Conservation (phyloP, 73 alveolate species). For the Halteria grandinella region DNA sequence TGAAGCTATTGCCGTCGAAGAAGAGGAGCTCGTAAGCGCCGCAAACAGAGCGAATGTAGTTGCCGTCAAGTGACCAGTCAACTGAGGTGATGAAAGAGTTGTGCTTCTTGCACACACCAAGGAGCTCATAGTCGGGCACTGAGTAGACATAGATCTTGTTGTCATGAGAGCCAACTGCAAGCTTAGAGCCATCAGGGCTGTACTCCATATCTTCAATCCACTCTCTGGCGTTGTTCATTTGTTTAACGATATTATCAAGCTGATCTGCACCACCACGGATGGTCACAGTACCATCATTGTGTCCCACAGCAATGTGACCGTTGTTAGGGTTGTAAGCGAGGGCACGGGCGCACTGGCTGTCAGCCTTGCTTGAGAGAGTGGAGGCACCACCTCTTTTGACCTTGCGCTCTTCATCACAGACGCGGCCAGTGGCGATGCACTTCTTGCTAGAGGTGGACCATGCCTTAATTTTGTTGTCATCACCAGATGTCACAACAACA, state of each 20-base stretch:
- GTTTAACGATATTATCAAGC: slow-evolving; percentile 57
- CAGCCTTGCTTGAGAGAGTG: slow-evolving; percentile 68
- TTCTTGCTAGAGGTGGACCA: slow-evolving; percentile 64
- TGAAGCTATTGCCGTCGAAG: slow-evolving; percentile 80
- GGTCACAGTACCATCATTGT: slow-evolving; percentile 86
- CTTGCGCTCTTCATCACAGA: slow-evolving; percentile 59
- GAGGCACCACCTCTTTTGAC: slow-evolving; percentile 72
- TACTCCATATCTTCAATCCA: slow-evolving; percentile 85
- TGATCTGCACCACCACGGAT: slow-evolving; percentile 52
- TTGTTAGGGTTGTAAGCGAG: slow-evolving; percentile 71
- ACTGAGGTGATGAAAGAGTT: slow-evolving; percentile 84
- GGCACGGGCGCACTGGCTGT: slow-evolving; percentile 82
- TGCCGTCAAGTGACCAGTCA: slow-evolving; percentile 92
- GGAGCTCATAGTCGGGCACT: slow-evolving; percentile 63
- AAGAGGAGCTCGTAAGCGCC: slow-evolving; percentile 95
- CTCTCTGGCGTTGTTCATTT: slow-evolving; percentile 73
- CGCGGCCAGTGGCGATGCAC: slow-evolving; percentile 58
- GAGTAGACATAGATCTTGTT: slow-evolving; percentile 92
- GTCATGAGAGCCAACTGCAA: slow-evolving; percentile 97
- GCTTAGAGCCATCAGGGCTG: slow-evolving; percentile 88
- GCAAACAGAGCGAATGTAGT: slow-evolving; percentile 84
- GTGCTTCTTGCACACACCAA: slow-evolving; percentile 83
- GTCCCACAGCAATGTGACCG: slow-evolving; percentile 88
- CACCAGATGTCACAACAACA: slow-evolving; percentile 89
- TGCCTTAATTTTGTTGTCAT: slow-evolving; percentile 79